Evolutionary conservation across 192 early-diverging fungal genomes (phyloP), one percentile per base, ranked within the genome.

Genomic region (Cladochytrium replicatum): DNA sequence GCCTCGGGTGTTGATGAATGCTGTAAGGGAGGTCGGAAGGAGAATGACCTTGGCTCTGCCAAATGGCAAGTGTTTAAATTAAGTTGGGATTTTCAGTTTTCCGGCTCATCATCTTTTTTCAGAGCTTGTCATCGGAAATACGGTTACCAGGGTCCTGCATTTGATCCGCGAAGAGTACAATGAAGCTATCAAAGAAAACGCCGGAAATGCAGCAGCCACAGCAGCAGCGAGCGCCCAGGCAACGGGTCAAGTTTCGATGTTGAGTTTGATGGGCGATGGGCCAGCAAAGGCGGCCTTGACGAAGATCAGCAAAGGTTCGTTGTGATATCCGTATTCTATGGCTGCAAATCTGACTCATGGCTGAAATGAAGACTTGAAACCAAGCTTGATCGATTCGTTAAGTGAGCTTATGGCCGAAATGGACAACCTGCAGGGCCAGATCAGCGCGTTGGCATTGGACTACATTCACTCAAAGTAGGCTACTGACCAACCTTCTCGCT

Each of bases 391-490:
- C 32, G 79, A 88, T 32, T 79, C 79, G 30, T 80, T 98, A 54
- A 77, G 82, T 31, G 94, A 95, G 55, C 75, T 94, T 53, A 84
- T 91, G 48, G 81, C 80, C 43, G 94, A 95, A 58, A 63, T 92
- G 15, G 84, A 89, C 53, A 79, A 64, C 31, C 79, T 84, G 31
- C 79, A 82, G 50, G 71, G 75, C 23, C 82, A 80, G 31, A 91
- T 95, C 57, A 77, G 88, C 17, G 74, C 75, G 39, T 84, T 86
- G 58, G 89, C 94, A 11, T 71, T 83, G 46, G 86, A 93, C 38
- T 85, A 93, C 46, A 93, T 98, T 47, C 91, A 95, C 60, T 88
- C 88, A 53, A 89, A 88, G 88, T 91, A 64, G 58, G 72, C 64
- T 32, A 46, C 52, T 49, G n/a, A 45, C 46, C 42, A 45, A 48